Conservation (phyloP, 345 rosid genomes). For the Gossypium sturtianum region DNA sequence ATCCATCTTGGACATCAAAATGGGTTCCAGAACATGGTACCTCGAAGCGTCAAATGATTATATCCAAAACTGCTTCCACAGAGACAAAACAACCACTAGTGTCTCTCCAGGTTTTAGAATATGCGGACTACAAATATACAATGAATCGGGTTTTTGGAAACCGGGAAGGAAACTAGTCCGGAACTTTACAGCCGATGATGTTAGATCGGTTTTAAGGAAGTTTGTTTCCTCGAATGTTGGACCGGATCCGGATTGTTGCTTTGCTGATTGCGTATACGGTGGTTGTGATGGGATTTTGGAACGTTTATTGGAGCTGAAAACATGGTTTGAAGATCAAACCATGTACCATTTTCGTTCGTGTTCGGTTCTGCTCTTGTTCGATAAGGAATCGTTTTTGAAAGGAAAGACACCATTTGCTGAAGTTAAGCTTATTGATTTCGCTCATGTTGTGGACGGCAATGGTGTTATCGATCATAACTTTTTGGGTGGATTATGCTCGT, state of each 20-base stretch:
- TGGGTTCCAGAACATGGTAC: constrained; percentile 96
- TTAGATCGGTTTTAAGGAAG: constrained; percentile 50
- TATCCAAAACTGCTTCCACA: constrained; percentile 49
- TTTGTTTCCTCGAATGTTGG: constrained; percentile 68
- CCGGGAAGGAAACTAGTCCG: constrained; percentile 50
- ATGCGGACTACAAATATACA: constrained; percentile 58
- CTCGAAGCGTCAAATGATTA: constrained; percentile 72
- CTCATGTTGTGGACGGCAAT: constrained; percentile 73
- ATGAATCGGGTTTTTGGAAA: constrained; percentile 55
- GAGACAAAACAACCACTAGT: constrained; percentile 51
- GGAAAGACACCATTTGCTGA: constrained; percentile 34
- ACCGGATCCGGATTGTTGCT: constrained; percentile 45
- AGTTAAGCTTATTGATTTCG: constrained; percentile 87
- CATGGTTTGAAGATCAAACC: constrained; percentile 93
- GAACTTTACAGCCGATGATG: constrained; percentile 39
- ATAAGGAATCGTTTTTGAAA: constrained; percentile 39
- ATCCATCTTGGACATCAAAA: constrained; percentile 76
- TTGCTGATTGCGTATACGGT: constrained; percentile 49
- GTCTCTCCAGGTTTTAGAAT: constrained; percentile 65
- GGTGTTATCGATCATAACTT: constrained; percentile 92
- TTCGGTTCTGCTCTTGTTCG: constrained; percentile 67
- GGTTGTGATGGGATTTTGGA: constrained; percentile 63
- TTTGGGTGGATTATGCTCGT: constrained; percentile 89
- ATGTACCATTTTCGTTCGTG: constrained; percentile 76
- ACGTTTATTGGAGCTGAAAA: constrained; percentile 68